Conservation (phyloP, 768 basidiomycete genomes). For the Rhodotorula taiwanensis region DNA sequence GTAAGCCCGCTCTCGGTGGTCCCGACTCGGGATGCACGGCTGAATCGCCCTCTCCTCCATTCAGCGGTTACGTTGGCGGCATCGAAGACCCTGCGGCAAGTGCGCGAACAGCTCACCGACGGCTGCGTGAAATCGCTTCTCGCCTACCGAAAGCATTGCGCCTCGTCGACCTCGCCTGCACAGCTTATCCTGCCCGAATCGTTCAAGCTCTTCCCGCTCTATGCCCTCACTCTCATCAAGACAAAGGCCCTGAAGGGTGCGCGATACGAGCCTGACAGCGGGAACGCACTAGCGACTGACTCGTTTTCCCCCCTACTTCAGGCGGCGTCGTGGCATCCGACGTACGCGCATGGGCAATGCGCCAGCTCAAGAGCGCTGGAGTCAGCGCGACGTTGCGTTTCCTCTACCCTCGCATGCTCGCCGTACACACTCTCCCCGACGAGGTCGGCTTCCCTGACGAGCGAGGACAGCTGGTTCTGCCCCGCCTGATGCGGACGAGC, state of each 20-base stretch:
- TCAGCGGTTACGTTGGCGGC: conserved; percentile 66
- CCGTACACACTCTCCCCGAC: conserved; percentile 75
- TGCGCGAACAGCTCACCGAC: conserved; percentile 78
- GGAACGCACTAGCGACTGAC: neutral
- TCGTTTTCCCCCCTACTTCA: conserved; percentile 43
- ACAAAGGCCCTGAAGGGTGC: conserved; percentile 86
- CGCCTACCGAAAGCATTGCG: conserved; percentile 83
- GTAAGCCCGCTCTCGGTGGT: conserved; percentile 48
- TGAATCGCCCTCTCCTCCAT: no score
- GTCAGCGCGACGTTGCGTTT: conserved; percentile 65
- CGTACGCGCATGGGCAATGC: conserved; percentile 77
- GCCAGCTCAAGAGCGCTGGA: conserved; percentile 64
- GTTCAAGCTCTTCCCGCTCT: conserved; percentile 76
- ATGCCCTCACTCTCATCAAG: conserved; percentile 73
- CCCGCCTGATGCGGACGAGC: conserved; percentile 71
- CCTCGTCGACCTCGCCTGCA: conserved; percentile 62
- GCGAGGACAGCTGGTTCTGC: conserved; percentile 59
- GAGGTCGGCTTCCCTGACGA: conserved; percentile 62
- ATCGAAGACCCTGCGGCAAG: conserved; percentile 58
- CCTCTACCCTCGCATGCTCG: conserved; percentile 80
- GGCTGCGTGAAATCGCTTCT: conserved; percentile 71
- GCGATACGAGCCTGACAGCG: neutral
- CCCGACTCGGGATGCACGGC: no score
- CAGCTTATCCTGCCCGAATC: conserved; percentile 96
- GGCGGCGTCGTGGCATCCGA: conserved; percentile 86